A percentile compares a stretch with the other conserved stretches of the same genome.
Evolutionary conservation across 805 yeast genomes (phyloP).

Genomic region (Candida schatavii): DNA sequence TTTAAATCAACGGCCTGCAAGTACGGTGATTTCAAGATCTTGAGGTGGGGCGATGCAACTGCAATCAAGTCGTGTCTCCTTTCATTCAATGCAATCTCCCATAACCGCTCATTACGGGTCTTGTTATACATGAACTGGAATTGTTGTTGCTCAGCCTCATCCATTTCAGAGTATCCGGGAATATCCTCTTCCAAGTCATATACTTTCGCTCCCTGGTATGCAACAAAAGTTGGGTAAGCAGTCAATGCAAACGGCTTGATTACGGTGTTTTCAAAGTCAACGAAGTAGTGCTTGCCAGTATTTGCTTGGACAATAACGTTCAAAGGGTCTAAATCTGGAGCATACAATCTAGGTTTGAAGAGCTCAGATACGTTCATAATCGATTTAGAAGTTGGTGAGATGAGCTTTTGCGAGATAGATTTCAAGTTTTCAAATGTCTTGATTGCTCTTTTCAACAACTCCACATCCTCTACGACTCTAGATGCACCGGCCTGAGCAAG

Average conservation of each 20-base stretch:
- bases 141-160: constrained; percentile 73
- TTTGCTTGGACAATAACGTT: constrained; percentile 59
- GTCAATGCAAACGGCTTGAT: constrained; percentile 81
- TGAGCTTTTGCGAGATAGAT: constrained; percentile 53
- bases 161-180: constrained; percentile 63
- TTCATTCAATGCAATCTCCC: constrained; percentile 76
- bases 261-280: constrained; percentile 81
- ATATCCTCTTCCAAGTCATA: constrained; percentile 73
- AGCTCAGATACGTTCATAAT: constrained; percentile 63
- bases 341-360: constrained; percentile 67
- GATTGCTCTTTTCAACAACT: constrained; percentile 47
- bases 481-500: constrained; percentile 54
- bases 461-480: constrained; percentile 40
- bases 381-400: constrained; percentile 50
- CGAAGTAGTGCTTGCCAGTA: constrained; percentile 43
- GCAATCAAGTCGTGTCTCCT: constrained; percentile 66
- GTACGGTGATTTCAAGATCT: constrained; percentile 66
- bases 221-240: constrained; percentile 77
- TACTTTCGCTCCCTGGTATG: constrained; percentile 85
- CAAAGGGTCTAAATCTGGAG: constrained; percentile 90
- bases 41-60: constrained; percentile 80
- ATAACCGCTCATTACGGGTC: constrained; percentile 86
- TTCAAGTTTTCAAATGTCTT: constrained; percentile 61
- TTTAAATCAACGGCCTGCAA: constrained; percentile 58
- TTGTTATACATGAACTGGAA: constrained; percentile 83